These are phyloP conservation scores for Pleurotus giganteus DNA, from an alignment of 768 basidiomycete species.

Conservation along the genomic window DNA sequence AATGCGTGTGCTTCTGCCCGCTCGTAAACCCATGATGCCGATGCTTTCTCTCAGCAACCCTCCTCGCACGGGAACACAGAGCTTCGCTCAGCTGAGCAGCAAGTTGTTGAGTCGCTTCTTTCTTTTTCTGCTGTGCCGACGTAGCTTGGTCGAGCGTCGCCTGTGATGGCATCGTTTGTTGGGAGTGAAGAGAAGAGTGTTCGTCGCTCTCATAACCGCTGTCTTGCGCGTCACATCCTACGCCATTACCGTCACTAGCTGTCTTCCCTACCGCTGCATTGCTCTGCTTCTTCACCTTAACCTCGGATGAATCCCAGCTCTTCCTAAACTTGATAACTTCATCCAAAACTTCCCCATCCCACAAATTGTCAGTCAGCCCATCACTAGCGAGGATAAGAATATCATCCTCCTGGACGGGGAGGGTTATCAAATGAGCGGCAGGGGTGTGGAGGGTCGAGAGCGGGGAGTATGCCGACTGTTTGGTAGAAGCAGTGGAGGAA, in stretches of 20 bases:
- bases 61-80: conserved; percentile 72
- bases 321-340: conserved; percentile 64
- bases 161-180: neutral
- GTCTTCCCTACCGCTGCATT: conserved; percentile 6
- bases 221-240: neutral
- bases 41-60: conserved; percentile 52
- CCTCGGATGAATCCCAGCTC: conserved; percentile 15
- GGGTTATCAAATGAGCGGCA: conserved; percentile 66
- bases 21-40: neutral
- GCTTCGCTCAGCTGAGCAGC: conserved; percentile 77
- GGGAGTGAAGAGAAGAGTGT: neutral
- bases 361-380: conserved; percentile 82
- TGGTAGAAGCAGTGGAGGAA: conserved; percentile 44
- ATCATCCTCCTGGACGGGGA: conserved; percentile 70
- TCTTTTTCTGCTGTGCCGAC: conserved; percentile 5
- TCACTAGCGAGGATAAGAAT: conserved; percentile 82
- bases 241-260: neutral
- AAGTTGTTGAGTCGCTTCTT: conserved; percentile 47
- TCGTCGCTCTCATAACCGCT: neutral
- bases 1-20: neutral
- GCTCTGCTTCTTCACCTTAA: conserved; percentile 35
- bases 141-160: neutral
- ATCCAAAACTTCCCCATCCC: conserved; percentile 86
- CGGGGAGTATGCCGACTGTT: neutral
- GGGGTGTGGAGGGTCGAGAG: conserved; percentile 25